phyloP scores from a whole-genome alignment of 352 stramenopile genomes.

The Pythium dissimile region DNA sequence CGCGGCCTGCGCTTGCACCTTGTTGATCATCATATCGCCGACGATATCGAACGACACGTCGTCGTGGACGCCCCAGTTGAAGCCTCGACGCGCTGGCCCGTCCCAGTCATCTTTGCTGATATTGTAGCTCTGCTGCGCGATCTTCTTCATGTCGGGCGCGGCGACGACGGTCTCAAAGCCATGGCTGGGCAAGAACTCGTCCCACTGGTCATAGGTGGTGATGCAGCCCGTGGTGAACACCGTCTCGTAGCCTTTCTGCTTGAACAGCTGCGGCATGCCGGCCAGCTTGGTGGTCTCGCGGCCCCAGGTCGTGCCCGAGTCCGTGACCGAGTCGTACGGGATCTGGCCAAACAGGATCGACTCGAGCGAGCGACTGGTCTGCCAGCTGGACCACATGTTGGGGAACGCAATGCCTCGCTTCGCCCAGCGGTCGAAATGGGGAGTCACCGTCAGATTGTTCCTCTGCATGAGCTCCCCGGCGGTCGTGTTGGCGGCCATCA shows the following conservation, averaged over 20 bases:
- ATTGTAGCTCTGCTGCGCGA: slow-evolving; percentile 29
- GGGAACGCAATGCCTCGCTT: slow-evolving; percentile 40
- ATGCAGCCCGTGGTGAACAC: slow-evolving; percentile 44
- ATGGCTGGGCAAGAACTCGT: slow-evolving; percentile 38
- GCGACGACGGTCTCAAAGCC: slow-evolving; percentile 46
- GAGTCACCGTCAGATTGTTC: slow-evolving; percentile 42
- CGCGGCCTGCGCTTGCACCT: slow-evolving; percentile 28
- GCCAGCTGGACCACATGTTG: slow-evolving; percentile 58
- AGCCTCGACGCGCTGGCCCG: slow-evolving; percentile 8
- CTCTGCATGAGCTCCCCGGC: slow-evolving; percentile 1
- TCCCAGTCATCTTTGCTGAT: slow-evolving; percentile 34
- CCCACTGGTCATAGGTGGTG: slow-evolving; percentile 45
- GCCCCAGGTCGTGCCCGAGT: slow-evolving; percentile 36
- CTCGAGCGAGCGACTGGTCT: slow-evolving; percentile 51
- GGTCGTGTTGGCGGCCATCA: slow-evolving; percentile 32
- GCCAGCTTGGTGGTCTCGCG: slow-evolving; percentile 25
- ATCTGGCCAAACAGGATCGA: slow-evolving; percentile 51
- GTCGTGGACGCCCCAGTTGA: slow-evolving; percentile 54
- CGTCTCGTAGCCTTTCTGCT: slow-evolving; percentile 41
- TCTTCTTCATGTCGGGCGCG: slow-evolving; percentile 25
- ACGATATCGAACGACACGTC: slow-evolving; percentile 49
- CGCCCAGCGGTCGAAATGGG: slow-evolving; percentile 46
- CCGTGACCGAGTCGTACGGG: slow-evolving; percentile 33
- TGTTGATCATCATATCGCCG: slow-evolving; percentile 42
- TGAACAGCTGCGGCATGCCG: slow-evolving; percentile 49